These are phyloP conservation scores for Miamiensis avidus DNA, from an alignment of 169 alveolate species.

Conservation along the genomic window DNA sequence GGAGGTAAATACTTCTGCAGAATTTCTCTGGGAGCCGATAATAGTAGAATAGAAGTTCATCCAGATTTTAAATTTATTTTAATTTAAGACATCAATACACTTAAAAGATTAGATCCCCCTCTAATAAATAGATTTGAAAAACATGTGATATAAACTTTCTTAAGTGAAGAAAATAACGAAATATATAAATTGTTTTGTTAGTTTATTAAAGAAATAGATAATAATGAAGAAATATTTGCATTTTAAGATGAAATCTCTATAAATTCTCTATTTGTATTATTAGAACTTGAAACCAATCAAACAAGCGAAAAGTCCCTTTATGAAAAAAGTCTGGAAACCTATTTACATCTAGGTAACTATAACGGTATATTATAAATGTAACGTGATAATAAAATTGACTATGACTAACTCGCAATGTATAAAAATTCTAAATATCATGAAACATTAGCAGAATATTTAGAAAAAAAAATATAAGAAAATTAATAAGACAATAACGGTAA, in stretches of 20 bases:
- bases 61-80: conserved; percentile 51
- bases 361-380: neutral
- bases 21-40: conserved; percentile 56
- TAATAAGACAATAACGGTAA: neutral
- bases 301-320: neutral
- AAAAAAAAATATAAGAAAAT: too few relatives aligned
- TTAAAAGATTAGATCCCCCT: conserved; percentile 58
- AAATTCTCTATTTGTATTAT: neutral
- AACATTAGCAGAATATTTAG: too few relatives aligned
- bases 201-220: neutral
- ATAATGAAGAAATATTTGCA: neutral
- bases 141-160: conserved; percentile 15
- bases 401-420: neutral
- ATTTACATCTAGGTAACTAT: neutral
- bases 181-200: neutral
- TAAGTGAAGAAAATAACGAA: neutral
- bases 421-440: neutral
- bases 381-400: too few relatives aligned
- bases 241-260: neutral
- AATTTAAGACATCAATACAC: conserved; percentile 29
- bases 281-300: neutral
- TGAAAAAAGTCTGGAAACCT: neutral
- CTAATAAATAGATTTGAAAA: conserved; percentile 71
- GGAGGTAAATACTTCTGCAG: conserved; percentile 40
- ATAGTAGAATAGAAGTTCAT: conserved; percentile 49